Evolutionary conservation across 331 rosid genomes (phyloP).

Genomic region (Malus hybrid): DNA sequence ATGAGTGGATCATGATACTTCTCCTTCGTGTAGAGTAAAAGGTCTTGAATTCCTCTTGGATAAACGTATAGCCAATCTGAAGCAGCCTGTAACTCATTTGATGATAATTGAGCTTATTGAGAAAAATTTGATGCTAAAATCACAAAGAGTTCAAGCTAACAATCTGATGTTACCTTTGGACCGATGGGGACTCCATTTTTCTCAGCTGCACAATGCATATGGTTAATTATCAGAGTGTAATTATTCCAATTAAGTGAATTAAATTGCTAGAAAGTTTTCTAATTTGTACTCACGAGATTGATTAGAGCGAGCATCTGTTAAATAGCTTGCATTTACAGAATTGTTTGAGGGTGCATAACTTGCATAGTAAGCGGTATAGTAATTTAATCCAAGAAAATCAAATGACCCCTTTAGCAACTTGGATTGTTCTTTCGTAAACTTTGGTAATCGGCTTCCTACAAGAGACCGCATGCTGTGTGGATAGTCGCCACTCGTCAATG

Average conservation of each 20-base stretch:
- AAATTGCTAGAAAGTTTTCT: no score
- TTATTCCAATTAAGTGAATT: no score
- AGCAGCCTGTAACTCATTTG: no score
- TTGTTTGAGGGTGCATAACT: background rate
- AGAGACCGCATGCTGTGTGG: background rate
- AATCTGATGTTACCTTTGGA: background rate
- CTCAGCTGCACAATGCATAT: background rate
- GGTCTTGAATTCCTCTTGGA: no score
- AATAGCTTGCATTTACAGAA: background rate
- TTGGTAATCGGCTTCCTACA: background rate
- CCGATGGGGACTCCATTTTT: background rate
- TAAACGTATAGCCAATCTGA: no score
- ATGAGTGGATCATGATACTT: no score
- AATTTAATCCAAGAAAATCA: background rate
- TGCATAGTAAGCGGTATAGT: background rate
- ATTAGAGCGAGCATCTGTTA: background rate
- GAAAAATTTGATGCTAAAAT: no score
- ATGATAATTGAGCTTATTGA: no score
- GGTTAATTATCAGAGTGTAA: background rate
- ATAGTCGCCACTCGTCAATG: background rate
- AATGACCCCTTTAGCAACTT: background rate
- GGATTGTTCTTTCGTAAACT: background rate
- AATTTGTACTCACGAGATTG: no score
- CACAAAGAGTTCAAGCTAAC: no score
- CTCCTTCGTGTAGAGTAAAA: no score